These are phyloP conservation scores for Waitea zeae DNA, from an alignment of 1,284 basidiomycete species.

Conservation along the genomic window DNA sequence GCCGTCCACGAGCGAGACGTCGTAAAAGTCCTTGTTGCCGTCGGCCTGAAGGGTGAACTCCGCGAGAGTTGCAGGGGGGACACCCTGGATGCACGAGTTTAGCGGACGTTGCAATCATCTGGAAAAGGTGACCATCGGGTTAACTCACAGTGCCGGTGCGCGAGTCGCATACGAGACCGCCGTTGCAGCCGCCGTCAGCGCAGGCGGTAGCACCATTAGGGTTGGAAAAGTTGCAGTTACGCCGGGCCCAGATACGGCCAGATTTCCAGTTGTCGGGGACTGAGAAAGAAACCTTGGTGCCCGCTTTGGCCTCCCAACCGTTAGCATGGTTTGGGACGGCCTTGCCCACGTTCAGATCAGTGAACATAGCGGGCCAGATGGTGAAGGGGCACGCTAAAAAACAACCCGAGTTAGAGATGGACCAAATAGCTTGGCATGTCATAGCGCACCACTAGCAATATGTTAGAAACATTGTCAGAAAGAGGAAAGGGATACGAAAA, in stretches of 20 bases:
- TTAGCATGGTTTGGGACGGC: no score
- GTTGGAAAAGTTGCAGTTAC: slow-evolving; percentile 25
- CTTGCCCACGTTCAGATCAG: slow-evolving; percentile 15
- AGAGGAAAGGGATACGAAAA: no score
- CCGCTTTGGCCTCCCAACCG: slow-evolving; percentile 17
- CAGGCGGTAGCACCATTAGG: slow-evolving; percentile 36
- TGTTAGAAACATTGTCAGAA: no score
- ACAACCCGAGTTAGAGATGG: no score
- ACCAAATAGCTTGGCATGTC: no score
- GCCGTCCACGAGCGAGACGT: slow-evolving; percentile 38
- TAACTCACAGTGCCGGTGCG: slow-evolving; percentile 22
- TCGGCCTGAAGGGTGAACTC: slow-evolving; percentile 42
- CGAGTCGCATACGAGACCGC: slow-evolving; percentile 32
- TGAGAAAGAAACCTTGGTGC: slow-evolving; percentile 14
- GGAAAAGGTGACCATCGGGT: background rate
- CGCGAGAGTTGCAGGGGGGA: slow-evolving; percentile 43
- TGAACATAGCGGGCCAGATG: slow-evolving; percentile 13
- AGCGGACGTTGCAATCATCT: no score
- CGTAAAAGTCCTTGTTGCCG: slow-evolving; percentile 23
- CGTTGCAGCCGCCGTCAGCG: slow-evolving; percentile 35
- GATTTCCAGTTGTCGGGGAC: slow-evolving; percentile 21
- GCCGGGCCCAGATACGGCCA: slow-evolving; percentile 23
- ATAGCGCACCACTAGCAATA: no score
- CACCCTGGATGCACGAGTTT: slow-evolving; percentile 17
- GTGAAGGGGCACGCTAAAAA: no score